Base-by-base conservation (phyloP, 169 alveolate species). In the Eimeria acervulina region DNA sequence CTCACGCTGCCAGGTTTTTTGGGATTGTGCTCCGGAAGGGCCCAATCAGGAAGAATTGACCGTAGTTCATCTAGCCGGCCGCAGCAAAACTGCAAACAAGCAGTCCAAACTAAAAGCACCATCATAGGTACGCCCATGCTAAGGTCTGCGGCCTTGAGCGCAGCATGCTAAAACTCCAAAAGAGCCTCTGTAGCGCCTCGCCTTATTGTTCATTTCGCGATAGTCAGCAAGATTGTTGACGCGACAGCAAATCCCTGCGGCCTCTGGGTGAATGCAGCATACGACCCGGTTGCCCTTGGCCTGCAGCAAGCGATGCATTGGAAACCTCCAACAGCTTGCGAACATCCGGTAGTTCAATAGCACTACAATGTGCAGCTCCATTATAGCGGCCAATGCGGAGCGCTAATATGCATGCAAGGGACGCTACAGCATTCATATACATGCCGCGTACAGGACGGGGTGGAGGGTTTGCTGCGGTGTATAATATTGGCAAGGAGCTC, bases 221-320 rank as follows among this genome's bases (percentile, higher is more conserved):
- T 94, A 94, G 81, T 94, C 96, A 38, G 51, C 85, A 28, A 94
- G 93, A 26, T 81, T 94, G 89, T 94, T 94, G 44, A 94, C 96
- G 21, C 96, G 87, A 92, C 96, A 94, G 59, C 94, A 81, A 33
- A 94, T 68, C 40, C 96, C 96, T 52, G 96, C 96, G 4, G 93
- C 70, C n/a, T 94, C 96, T 6, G 96, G 96, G 63, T 94, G 96
- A 47, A 83, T 42, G 42, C 94, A 74, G 52, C 90, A 94, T 4
- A 94, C 94, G 68, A 94, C 96, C 47, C 92, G 83, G 94, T 94
- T 81, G 31, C 96, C 96, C 66, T 94, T 84, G 15, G 89, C 78
- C 96, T 94, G 93, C 74, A 63, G 13, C 40, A 90, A 70, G 31
- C 52, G 42, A 44, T 55, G 66, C 31, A 31, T 74, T 36, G 36